Evolutionary conservation across 441 rosid genomes (phyloP).

Genomic region (Sinapis alba): DNA sequence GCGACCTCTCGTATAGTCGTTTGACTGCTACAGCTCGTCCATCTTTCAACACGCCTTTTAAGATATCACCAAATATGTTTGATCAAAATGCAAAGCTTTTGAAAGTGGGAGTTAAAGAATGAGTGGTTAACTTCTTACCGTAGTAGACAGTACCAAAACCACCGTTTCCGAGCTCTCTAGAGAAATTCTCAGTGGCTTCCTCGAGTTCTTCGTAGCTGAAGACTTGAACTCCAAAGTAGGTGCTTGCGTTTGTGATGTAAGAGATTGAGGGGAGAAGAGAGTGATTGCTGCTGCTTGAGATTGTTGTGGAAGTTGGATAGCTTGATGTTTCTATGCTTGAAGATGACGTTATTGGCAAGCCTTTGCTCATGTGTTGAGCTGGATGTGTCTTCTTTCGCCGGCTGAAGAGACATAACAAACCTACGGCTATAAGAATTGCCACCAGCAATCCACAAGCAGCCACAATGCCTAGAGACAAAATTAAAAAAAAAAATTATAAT

Average conservation of each 20-base stretch:
- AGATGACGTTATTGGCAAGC: constrained; percentile 36
- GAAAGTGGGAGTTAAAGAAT: not conserved
- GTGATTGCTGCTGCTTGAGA: constrained; percentile 38
- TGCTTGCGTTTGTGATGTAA: not conserved
- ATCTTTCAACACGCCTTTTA: constrained; percentile 45
- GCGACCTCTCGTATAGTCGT: constrained; percentile 61
- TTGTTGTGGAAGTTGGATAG: constrained; percentile 39
- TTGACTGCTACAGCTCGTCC: constrained; percentile 70
- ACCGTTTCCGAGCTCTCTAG: not conserved
- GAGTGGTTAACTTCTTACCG: constrained; percentile 21
- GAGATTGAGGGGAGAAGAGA: not conserved
- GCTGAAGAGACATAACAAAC: constrained; percentile 3
- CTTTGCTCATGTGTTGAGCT: constrained; percentile 42
- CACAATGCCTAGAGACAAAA: constrained; percentile 43
- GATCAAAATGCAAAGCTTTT: not conserved
- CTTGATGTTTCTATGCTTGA: constrained; percentile 46
- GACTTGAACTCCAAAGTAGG: not conserved
- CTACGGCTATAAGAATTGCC: constrained; percentile 34
- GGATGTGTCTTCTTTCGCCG: constrained; percentile 33
- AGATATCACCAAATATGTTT: not conserved
- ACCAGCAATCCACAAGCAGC: constrained; percentile 26
- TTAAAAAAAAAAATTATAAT: not conserved
- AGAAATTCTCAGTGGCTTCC: not conserved
- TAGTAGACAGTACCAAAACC: not conserved
- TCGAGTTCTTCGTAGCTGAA: not conserved